phyloP scores from a whole-genome alignment of 441 rosid species.

The Viola pubescens region DNA sequence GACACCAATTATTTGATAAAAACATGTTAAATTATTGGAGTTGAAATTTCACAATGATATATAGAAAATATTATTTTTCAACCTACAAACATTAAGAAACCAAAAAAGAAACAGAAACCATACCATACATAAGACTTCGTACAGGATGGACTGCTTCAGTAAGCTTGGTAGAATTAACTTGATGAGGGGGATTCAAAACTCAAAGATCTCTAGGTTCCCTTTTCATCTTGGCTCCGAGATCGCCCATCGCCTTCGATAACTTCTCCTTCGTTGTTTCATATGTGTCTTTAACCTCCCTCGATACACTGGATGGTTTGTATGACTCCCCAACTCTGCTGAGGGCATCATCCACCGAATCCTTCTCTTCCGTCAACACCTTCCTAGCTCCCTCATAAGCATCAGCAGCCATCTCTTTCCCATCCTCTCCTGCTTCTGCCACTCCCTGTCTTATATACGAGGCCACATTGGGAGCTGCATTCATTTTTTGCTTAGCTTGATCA shows the following conservation, averaged over 20 bases:
- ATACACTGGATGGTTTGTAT: slow-evolving; percentile 31
- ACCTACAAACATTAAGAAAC: too few species aligned
- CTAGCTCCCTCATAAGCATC: slow-evolving; percentile 2
- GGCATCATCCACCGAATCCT: slow-evolving; percentile 22
- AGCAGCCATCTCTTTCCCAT: not conserved
- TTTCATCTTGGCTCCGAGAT: slow-evolving; percentile 38
- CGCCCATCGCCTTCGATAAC: slow-evolving; percentile 36
- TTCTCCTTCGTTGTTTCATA: slow-evolving; percentile 51
- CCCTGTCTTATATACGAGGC: not conserved
- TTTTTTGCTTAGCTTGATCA: slow-evolving; percentile 16
- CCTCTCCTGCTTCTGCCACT: not conserved
- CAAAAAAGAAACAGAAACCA: not conserved
- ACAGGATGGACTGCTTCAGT: not conserved
- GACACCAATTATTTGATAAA: too few species aligned
- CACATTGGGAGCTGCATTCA: slow-evolving; percentile 6
- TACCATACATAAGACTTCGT: not conserved
- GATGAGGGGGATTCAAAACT: not conserved
- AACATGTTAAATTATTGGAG: too few species aligned
- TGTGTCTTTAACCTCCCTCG: slow-evolving; percentile 25
- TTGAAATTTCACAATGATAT: too few species aligned
- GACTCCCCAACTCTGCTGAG: slow-evolving; percentile 25
- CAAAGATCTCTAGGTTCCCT: slow-evolving; percentile 27
- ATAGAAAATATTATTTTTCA: too few species aligned
- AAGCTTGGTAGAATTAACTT: too few species aligned
- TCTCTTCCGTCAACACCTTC: slow-evolving; percentile 24